A percentile compares a stretch with the other conserved stretches of the same genome.
Evolutionary conservation across 768 basidiomycete genomes (phyloP).

Genomic region (Tricholoma hemisulphureum): DNA sequence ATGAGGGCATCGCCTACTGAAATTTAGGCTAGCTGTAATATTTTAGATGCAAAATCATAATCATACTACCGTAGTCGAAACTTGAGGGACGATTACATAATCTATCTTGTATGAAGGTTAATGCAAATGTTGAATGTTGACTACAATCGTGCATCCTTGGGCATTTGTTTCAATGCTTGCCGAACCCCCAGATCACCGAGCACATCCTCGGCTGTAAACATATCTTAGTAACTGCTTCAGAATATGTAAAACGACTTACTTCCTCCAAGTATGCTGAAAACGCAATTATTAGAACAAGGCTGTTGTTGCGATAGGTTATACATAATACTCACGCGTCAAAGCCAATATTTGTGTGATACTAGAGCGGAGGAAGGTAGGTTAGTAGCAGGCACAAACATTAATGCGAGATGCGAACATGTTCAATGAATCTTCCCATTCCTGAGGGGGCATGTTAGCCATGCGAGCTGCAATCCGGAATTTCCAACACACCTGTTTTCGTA

Average conservation of each 20-base stretch:
- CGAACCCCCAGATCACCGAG: constrained; percentile 59
- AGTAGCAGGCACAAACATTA: not conserved
- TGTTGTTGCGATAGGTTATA: not conserved
- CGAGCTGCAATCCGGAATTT: no score
- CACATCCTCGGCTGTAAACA: constrained; percentile 49
- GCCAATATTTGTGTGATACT: constrained; percentile 24
- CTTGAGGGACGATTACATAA: no score
- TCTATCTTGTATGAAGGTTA: no score
- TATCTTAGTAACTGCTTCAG: not conserved
- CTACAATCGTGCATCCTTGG: constrained; percentile 47
- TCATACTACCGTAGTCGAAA: no score
- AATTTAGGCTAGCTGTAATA: no score
- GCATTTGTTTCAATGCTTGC: constrained; percentile 57
- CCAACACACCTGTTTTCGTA: constrained; percentile 70
- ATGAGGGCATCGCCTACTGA: no score
- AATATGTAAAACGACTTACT: constrained; percentile 11
- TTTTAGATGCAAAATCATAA: no score
- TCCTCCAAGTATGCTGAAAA: constrained; percentile 24
- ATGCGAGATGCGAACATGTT: constrained; percentile 16
- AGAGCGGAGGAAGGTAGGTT: no score
- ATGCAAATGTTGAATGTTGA: no score
- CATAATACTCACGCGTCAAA: constrained; percentile 24
- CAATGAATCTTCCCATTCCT: constrained; percentile 36
- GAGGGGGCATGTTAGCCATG: no score
- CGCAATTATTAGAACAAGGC: not conserved